These are phyloP conservation scores for Taphrina pruni DNA, from an alignment of 1,139 yeast genomes.

Conservation along the genomic window DNA sequence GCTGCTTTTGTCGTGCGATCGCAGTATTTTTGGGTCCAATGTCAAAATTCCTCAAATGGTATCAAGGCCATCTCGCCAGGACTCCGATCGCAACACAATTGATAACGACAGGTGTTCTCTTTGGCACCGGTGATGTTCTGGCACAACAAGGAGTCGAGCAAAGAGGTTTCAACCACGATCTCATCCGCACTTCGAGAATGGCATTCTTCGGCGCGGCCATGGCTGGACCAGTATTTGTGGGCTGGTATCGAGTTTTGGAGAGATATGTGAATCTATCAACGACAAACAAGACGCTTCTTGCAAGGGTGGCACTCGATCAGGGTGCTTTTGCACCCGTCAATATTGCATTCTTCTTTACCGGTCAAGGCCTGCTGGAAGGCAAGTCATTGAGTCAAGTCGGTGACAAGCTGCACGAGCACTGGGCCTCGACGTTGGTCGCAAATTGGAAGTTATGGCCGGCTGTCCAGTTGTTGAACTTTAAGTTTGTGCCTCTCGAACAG, in stretches of 20 bases:
- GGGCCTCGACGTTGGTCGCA: conserved; percentile 45
- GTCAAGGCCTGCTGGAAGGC: conserved; percentile 72
- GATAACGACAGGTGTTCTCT: conserved; percentile 54
- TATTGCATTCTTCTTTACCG: conserved; percentile 70
- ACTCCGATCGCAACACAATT: conserved; percentile 50
- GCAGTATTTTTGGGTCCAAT: background rate
- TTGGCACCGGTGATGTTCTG: conserved; percentile 74
- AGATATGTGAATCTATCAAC: conserved; percentile 29
- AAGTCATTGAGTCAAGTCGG: conserved; percentile 51
- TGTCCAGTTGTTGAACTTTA: conserved; percentile 75
- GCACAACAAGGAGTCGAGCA: conserved; percentile 65
- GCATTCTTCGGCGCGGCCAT: conserved; percentile 74
- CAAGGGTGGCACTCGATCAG: conserved; percentile 60
- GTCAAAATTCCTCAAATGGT: conserved; percentile 44
- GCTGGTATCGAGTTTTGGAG: conserved; percentile 43
- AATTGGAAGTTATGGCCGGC: conserved; percentile 91
- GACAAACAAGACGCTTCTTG: conserved; percentile 25
- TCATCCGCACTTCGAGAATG: conserved; percentile 66
- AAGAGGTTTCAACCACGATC: conserved; percentile 45
- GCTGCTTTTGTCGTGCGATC: too few species aligned
- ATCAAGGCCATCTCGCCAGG: conserved; percentile 44
- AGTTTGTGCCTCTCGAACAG: conserved; percentile 46
- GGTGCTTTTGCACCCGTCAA: conserved; percentile 73
- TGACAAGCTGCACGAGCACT: conserved; percentile 44
- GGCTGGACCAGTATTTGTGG: conserved; percentile 71